Percentiles rank a stretch among this genome's conserved stretches.
Evolutionary conservation across 352 stramenopile genomes (phyloP).

Genomic region (Globisporangium cylindrosporum): DNA sequence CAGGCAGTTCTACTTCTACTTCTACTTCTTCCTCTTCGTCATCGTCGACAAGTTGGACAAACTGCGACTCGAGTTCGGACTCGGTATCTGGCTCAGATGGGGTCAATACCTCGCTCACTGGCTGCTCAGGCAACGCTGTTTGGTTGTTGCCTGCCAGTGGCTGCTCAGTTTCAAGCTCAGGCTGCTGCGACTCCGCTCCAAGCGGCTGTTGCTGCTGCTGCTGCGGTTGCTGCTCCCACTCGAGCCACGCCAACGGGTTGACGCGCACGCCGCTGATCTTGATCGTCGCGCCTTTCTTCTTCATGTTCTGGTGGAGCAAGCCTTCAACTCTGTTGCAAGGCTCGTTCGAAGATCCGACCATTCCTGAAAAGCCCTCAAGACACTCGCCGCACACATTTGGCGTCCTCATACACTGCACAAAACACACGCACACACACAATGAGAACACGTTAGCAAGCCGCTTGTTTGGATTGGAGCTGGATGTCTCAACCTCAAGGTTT

Average conservation of each 20-base stretch:
- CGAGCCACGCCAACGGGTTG: slow-evolving; percentile 28
- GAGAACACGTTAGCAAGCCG: background rate
- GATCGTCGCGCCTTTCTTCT: slow-evolving; percentile 28
- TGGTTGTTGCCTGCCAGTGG: background rate
- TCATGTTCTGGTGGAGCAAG: background rate
- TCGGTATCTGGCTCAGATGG: background rate
- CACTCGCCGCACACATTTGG: slow-evolving; percentile 73
- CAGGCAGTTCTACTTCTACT: background rate
- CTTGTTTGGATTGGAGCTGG: background rate
- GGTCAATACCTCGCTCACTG: background rate
- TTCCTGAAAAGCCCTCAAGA: slow-evolving; percentile 45
- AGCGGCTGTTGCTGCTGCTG: background rate
- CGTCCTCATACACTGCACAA: slow-evolving; percentile 37
- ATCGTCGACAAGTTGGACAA: background rate
- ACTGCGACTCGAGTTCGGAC: background rate
- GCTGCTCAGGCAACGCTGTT: background rate
- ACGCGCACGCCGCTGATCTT: slow-evolving; percentile 71
- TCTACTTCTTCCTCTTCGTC: background rate
- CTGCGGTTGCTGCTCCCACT: background rate
- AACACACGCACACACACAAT: background rate
- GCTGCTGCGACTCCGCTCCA: background rate
- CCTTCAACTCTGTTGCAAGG: slow-evolving; percentile 23
- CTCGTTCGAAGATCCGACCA: slow-evolving; percentile 32
- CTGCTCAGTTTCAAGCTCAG: background rate
- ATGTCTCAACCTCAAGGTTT: background rate